A percentile compares a stretch with the other conserved stretches of the same genome.
Evolutionary conservation across 495 filamentous ascomycete species (phyloP).

Genomic region (Corynascus novoguineensis): DNA sequence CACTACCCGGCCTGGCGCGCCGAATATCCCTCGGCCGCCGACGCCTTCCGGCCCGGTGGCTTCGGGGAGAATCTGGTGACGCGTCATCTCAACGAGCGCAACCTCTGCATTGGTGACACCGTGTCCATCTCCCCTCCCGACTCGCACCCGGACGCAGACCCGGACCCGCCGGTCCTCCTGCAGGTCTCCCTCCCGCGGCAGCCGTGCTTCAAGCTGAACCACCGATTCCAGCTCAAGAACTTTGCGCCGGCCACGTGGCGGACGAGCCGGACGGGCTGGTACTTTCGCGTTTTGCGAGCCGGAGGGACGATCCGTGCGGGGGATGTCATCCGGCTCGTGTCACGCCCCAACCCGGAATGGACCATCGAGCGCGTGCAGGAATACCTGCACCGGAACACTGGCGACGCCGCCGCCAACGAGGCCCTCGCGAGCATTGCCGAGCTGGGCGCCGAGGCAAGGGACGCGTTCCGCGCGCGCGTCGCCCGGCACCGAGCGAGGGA

Average conservation of each 20-base stretch:
- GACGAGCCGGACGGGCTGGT: slow-evolving; percentile 50
- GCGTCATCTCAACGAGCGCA: slow-evolving; percentile 48
- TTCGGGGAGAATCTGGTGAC: slow-evolving; percentile 57
- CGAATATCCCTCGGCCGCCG: slow-evolving; percentile 39
- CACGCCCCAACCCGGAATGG: slow-evolving; percentile 46
- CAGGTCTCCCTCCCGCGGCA: slow-evolving; percentile 45
- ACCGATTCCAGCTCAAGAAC: slow-evolving; percentile 49
- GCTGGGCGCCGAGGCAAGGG: slow-evolving; percentile 44
- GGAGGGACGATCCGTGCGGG: slow-evolving; percentile 46
- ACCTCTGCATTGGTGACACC: slow-evolving; percentile 54
- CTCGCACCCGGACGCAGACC: background rate
- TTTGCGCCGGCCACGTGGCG: slow-evolving; percentile 50
- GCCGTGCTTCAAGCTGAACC: slow-evolving; percentile 55
- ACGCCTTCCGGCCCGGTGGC: slow-evolving; percentile 44
- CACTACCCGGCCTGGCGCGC: slow-evolving; percentile 48
- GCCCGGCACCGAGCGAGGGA: slow-evolving; percentile 30
- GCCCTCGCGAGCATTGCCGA: slow-evolving; percentile 41
- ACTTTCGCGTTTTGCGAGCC: slow-evolving; percentile 46
- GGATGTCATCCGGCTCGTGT: slow-evolving; percentile 41
- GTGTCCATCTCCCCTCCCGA: slow-evolving; percentile 32
- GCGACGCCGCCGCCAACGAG: slow-evolving; percentile 40
- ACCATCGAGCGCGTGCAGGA: slow-evolving; percentile 51
- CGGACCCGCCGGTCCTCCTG: slow-evolving; percentile 12
- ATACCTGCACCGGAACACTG: slow-evolving; percentile 46
- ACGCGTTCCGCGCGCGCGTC: slow-evolving; percentile 37